Percentiles rank a stretch among this genome's conserved stretches.
These are phyloP conservation scores for Schizophyllum amplum DNA, from an alignment of 1,284 basidiomycete species.

Conservation along the genomic window DNA sequence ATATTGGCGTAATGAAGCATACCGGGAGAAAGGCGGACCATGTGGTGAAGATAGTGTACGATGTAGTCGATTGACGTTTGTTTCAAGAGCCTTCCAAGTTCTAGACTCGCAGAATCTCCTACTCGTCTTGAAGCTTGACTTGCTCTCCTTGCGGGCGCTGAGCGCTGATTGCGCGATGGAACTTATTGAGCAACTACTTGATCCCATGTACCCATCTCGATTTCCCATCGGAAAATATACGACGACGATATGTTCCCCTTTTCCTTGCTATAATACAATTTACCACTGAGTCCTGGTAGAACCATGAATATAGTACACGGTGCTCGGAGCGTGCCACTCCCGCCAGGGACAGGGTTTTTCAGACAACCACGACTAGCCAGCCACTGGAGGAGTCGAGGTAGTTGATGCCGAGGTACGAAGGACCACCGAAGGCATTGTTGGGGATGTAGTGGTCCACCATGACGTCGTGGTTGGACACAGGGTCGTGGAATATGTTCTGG, in stretches of 20 bases:
- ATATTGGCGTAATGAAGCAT: conserved; percentile 69
- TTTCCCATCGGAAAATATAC: too few species aligned
- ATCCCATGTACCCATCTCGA: too few species aligned
- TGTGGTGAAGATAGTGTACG: conserved; percentile 60
- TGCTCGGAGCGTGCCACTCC: neutral
- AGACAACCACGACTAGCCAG: conserved; percentile 11
- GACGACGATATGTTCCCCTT: too few species aligned
- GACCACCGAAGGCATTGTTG: neutral
- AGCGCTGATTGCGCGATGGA: too few species aligned
- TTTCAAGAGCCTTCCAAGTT: too few species aligned
- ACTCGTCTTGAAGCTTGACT: too few species aligned
- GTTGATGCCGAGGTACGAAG: conserved; percentile 11
- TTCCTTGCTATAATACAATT: too few species aligned
- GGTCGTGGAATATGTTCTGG: conserved; percentile 15
- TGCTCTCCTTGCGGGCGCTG: too few species aligned
- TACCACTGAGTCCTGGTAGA: too few species aligned
- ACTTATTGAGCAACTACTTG: too few species aligned
- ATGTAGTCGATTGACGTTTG: conserved; percentile 46
- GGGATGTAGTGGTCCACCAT: conserved; percentile 17
- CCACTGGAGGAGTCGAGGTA: conserved; percentile 16
- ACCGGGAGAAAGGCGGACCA: conserved; percentile 71
- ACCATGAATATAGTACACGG: too few species aligned
- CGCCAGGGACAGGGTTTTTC: neutral
- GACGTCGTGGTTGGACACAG: conserved; percentile 12
- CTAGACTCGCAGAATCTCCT: too few species aligned